These are phyloP conservation scores for Nakaseomyces sp. DNA, from an alignment of 1,139 yeast genomes.

Conservation along the genomic window DNA sequence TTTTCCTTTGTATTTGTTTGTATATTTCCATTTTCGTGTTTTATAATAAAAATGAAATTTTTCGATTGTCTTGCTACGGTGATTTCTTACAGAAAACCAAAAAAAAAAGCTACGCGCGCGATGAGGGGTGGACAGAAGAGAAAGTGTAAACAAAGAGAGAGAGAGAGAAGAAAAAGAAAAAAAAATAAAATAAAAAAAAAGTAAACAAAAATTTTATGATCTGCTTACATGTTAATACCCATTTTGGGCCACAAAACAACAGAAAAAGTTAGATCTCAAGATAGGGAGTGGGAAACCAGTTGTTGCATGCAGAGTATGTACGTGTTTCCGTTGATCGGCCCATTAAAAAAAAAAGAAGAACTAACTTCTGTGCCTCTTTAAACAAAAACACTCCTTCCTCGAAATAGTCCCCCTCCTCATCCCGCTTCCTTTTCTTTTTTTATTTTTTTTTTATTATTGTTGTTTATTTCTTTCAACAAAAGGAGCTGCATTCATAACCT, in stretches of 20 bases:
- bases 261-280: too few species aligned
- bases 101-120: background rate
- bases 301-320: too few species aligned
- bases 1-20: background rate
- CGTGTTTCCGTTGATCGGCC: background rate
- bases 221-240: background rate
- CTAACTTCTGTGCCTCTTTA: too few species aligned
- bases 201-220: background rate
- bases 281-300: too few species aligned
- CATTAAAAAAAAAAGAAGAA: background rate
- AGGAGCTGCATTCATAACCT: too few species aligned
- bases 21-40: slow-evolving; percentile 6
- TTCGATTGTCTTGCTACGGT: background rate
- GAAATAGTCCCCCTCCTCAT: background rate
- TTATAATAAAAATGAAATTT: background rate
- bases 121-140: background rate
- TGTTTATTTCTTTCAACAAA: too few species aligned
- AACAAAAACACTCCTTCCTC: background rate
- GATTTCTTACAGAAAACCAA: background rate
- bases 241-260: too few species aligned
- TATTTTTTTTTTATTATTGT: too few species aligned
- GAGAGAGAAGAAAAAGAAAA: background rate
- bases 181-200: background rate
- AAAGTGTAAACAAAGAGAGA: too few species aligned
- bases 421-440: background rate